Conservation (phyloP, 176 grass and related monocot species). For the Carex cristatella region DNA sequence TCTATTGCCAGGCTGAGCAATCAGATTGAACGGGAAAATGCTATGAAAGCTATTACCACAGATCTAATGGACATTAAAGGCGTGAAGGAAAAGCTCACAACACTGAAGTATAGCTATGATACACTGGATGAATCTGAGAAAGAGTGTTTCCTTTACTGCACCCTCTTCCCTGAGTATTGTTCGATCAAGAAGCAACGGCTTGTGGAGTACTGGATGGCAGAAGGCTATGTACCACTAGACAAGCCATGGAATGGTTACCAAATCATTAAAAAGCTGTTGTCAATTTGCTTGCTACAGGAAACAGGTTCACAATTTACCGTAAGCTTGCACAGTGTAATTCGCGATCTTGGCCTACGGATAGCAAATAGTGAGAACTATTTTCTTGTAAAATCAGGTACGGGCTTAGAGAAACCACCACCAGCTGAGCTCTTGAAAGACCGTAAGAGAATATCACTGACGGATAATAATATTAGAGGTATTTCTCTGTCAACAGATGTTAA, state of each 20-base stretch:
- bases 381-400: constrained; percentile 43
- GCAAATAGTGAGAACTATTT: constrained; percentile 25
- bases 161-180: constrained; percentile 55
- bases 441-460: constrained; percentile 67
- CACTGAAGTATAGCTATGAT: constrained; percentile 56
- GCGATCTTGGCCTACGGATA: constrained; percentile 37
- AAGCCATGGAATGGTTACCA: constrained; percentile 8
- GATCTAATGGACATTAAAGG: constrained; percentile 19
- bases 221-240: constrained; percentile 29
- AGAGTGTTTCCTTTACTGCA: constrained; percentile 63
- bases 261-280: constrained; percentile 42
- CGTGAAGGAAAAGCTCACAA: constrained; percentile 35
- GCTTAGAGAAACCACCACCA: constrained; percentile 38
- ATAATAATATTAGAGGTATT: constrained; percentile 53
- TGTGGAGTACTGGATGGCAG: constrained; percentile 61
- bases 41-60: constrained; percentile 8
- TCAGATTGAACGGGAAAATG: constrained; percentile 33
- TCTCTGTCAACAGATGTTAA: not conserved
- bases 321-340: constrained; percentile 62
- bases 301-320: constrained; percentile 42
- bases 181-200: constrained; percentile 55
- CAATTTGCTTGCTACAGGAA: constrained; percentile 48
- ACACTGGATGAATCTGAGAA: constrained; percentile 36
- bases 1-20: constrained; percentile 42
- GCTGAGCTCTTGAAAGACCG: constrained; percentile 13